A percentile compares a stretch with the other conserved stretches of the same genome.
phyloP scores from a whole-genome alignment of 2,329 filamentous ascomycete species.

The Dactylella cylindrospora region DNA sequence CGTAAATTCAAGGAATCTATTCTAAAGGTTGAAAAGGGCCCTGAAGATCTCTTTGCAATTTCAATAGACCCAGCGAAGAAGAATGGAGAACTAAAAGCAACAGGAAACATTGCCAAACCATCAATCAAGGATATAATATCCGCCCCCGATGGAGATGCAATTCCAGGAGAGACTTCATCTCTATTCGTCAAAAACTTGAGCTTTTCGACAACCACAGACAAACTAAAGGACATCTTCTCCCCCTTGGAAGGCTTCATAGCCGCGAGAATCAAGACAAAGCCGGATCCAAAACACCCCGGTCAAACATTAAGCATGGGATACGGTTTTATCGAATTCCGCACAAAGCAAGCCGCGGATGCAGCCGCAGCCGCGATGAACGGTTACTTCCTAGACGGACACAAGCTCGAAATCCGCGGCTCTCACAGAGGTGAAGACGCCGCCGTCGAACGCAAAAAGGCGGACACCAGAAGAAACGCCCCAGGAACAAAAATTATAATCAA shows the following conservation, averaged over 20 bases:
- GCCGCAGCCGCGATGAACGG: conserved; percentile 86
- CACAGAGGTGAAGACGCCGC: conserved; percentile 85
- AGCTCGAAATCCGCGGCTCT: conserved; percentile 79
- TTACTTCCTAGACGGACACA: conserved; percentile 80
- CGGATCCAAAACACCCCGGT: conserved; percentile 84
- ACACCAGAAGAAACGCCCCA: conserved; percentile 77
- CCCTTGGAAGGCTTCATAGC: conserved; percentile 84
- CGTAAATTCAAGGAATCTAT: conserved; percentile 87
- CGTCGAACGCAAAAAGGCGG: conserved; percentile 79
- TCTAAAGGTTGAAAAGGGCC: conserved; percentile 90
- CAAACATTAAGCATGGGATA: conserved; percentile 95
- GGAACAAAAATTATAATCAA: conserved; percentile 93
- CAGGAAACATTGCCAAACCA: conserved; percentile 35
- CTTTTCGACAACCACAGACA: conserved; percentile 79
- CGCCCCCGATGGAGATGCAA: conserved; percentile 10
- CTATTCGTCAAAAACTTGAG: conserved; percentile 93
- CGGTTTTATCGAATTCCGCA: conserved; percentile 86
- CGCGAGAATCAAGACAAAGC: conserved; percentile 87
- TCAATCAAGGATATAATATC: conserved; percentile 35
- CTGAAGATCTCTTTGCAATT: conserved; percentile 70
- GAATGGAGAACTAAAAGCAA: conserved; percentile 53
- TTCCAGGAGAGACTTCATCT: conserved; percentile 66
- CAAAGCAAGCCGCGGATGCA: conserved; percentile 73
- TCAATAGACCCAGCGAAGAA: conserved; percentile 48
- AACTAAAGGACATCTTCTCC: conserved; percentile 74